Conservation (phyloP, 2,329 filamentous ascomycete genomes). For the Diaporthe sp. region DNA sequence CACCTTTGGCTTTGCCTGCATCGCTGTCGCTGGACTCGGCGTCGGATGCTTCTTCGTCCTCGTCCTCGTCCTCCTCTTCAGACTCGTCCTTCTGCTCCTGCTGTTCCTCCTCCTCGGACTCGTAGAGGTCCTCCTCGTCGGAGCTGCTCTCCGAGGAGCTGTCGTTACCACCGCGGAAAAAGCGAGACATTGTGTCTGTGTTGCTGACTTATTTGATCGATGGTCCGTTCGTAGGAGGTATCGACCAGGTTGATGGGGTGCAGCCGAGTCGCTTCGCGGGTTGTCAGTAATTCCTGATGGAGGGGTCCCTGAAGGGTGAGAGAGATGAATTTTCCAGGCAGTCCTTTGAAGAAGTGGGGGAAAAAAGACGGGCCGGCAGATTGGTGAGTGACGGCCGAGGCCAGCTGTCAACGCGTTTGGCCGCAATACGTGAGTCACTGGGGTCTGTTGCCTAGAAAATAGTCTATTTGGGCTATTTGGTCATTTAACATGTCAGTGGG, state of each 20-base stretch:
- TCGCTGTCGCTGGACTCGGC: constrained; percentile 69
- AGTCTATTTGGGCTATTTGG: neutral
- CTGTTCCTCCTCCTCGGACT: constrained; percentile 77
- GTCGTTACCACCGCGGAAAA: constrained; percentile 92
- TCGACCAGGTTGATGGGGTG: constrained; percentile 32
- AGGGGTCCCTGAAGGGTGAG: constrained; percentile 25
- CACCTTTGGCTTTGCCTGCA: constrained; percentile 77
- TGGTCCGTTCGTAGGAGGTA: constrained; percentile 27
- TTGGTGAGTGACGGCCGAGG: constrained; percentile 1
- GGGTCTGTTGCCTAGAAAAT: neutral
- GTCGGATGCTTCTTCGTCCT: constrained; percentile 66
- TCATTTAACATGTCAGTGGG: neutral
- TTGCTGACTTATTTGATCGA: constrained; percentile 25
- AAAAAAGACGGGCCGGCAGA: constrained; percentile 33
- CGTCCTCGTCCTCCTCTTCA: constrained; percentile 67
- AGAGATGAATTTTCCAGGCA: constrained; percentile 34
- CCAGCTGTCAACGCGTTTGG: constrained; percentile 25
- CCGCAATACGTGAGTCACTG: constrained; percentile 3
- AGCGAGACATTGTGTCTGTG: constrained; percentile 84
- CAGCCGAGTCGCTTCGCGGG: constrained; percentile 39
- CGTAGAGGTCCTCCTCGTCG: constrained; percentile 95
- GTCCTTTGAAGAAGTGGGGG: constrained; percentile 35
- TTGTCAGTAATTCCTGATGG: constrained; percentile 33
- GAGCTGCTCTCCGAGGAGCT: constrained; percentile 97
- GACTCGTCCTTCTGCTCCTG: constrained; percentile 67